These are phyloP conservation scores for Trichoderma sp. DNA, from an alignment of 2,329 filamentous ascomycete species.

Conservation along the genomic window DNA sequence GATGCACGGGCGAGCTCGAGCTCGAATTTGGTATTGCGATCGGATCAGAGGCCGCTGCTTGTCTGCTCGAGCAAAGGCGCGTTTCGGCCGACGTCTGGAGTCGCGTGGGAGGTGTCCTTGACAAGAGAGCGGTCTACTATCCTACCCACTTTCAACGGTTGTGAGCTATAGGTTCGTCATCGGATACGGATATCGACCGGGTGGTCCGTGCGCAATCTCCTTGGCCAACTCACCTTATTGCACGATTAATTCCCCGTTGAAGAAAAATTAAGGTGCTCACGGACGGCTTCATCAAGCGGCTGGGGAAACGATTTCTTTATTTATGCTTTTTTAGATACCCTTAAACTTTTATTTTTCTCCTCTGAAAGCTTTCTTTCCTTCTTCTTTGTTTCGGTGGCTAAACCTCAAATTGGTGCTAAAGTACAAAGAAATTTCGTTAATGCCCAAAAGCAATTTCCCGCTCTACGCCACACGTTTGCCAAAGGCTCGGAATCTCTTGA, in stretches of 20 bases:
- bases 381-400: background rate
- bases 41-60: background rate
- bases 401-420: background rate
- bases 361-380: background rate
- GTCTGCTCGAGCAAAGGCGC: background rate
- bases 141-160: constrained; percentile 21
- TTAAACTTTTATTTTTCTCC: background rate
- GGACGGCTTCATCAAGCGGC: background rate
- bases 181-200: background rate
- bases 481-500: constrained; percentile 73
- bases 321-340: background rate
- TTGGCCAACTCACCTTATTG: background rate
- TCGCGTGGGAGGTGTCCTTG: constrained; percentile 13
- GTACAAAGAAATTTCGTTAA: background rate
- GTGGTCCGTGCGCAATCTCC: constrained; percentile 22
- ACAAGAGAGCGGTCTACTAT: constrained; percentile 22
- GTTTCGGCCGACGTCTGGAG: background rate
- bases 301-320: background rate
- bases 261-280: background rate
- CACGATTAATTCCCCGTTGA: background rate
- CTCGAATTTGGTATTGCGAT: background rate
- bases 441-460: background rate
- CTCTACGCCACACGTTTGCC: constrained; percentile 34
- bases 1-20: background rate
- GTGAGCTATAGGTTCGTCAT: constrained; percentile 20